phyloP scores from a whole-genome alignment of 371 early-diverging fungal species.

The Rhizopus arrhizus region DNA sequence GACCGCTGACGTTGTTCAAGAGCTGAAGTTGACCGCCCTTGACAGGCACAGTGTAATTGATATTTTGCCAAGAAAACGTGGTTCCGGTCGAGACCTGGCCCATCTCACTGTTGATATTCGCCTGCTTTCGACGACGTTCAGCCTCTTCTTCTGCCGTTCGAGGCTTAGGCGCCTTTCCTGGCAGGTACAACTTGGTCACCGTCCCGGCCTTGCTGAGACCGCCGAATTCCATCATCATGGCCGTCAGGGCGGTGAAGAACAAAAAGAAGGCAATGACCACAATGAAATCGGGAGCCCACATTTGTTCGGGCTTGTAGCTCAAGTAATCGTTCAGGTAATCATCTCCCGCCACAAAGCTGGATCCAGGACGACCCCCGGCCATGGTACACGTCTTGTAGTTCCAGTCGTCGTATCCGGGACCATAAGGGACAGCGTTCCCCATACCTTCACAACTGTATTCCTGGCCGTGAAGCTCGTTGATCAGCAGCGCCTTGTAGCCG shows the following conservation, averaged over 20 bases:
- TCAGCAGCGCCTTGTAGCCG: constrained; percentile 62
- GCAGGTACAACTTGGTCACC: constrained; percentile 57
- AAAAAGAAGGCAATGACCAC: constrained; percentile 48
- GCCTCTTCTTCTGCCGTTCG: constrained; percentile 14
- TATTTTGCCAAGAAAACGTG: constrained; percentile 59
- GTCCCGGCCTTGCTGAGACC: constrained; percentile 50
- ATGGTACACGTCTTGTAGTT: constrained; percentile 58
- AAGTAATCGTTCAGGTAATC: constrained; percentile 49
- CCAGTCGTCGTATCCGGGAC: constrained; percentile 40
- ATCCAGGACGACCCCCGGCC: constrained; percentile 51
- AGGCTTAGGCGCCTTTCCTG: constrained; percentile 30
- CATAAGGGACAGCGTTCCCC: constrained; percentile 41
- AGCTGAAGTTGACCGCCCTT: constrained; percentile 58
- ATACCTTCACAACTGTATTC: constrained; percentile 34
- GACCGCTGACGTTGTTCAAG: constrained; percentile 52
- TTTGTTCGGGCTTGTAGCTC: constrained; percentile 31
- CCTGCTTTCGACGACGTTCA: constrained; percentile 12
- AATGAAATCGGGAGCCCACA: constrained; percentile 49
- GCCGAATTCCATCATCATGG: constrained; percentile 51
- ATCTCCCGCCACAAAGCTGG: constrained; percentile 44
- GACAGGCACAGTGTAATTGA: constrained; percentile 61
- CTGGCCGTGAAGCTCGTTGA: constrained; percentile 61
- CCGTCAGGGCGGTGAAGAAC: constrained; percentile 49
- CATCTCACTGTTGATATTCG: constrained; percentile 26
- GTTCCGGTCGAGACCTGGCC: constrained; percentile 50